phyloP scores from a whole-genome alignment of 495 filamentous ascomycete species.

The Wilcoxina mikolae region DNA sequence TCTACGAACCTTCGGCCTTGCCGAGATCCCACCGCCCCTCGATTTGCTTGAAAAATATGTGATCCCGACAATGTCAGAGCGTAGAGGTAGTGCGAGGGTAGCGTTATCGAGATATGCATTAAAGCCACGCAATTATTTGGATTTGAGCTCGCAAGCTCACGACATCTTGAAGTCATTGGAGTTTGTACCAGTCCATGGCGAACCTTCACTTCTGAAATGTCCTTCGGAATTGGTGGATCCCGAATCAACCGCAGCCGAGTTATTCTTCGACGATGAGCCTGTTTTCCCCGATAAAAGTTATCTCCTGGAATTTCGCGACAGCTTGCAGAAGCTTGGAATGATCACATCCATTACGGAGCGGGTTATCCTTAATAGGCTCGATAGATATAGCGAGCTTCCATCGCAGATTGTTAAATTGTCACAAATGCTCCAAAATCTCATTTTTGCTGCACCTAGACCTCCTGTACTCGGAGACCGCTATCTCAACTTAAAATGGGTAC shows the following conservation, averaged over 20 bases:
- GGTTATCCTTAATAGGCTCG: constrained; percentile 15
- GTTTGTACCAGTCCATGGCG: constrained; percentile 20
- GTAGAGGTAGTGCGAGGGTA: constrained; percentile 9
- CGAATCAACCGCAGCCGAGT: not conserved
- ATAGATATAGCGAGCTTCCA: constrained; percentile 8
- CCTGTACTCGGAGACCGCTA: not conserved
- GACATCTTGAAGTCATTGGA: constrained; percentile 9
- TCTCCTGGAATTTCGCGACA: not conserved
- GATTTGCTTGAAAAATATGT: constrained; percentile 17
- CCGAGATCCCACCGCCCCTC: constrained; percentile 5
- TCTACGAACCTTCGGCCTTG: constrained; percentile 5
- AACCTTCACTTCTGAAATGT: not conserved
- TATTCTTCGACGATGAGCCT: constrained; percentile 20
- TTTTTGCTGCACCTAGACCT: not conserved
- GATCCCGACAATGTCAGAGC: constrained; percentile 7
- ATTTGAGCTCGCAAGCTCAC: too few relatives aligned
- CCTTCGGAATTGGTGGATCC: constrained; percentile 11
- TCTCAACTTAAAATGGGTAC: constrained; percentile 15
- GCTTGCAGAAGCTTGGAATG: constrained; percentile 13
- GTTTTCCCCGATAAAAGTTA: constrained; percentile 6
- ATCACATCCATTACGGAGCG: not conserved
- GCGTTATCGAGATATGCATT: constrained; percentile 16
- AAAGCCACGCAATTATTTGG: too few relatives aligned
- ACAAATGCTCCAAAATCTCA: not conserved
- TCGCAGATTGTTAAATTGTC: not conserved